Evolutionary conservation across 208 protist genomes (phyloP).

Genomic region (Wallacemonas sp.): DNA sequence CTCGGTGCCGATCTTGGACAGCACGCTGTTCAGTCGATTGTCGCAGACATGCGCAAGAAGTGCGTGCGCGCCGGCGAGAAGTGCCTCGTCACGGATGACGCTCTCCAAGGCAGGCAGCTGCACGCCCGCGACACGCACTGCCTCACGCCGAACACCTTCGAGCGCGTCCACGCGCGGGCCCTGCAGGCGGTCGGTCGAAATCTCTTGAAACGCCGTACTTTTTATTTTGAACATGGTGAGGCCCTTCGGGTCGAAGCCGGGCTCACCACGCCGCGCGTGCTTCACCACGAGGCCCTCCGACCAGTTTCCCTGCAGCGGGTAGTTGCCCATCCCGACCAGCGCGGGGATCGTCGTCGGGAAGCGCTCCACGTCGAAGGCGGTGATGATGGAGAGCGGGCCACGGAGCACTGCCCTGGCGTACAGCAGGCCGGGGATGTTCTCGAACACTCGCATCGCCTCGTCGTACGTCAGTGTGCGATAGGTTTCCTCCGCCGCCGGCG

Average conservation of each 20-base stretch:
- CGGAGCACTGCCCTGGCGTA: conserved; percentile 76
- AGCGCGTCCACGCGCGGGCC: conserved; percentile 77
- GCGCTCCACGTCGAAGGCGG: conserved; percentile 83
- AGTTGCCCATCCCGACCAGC: conserved; percentile 86
- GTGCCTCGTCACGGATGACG: conserved; percentile 56
- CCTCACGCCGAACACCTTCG: conserved; percentile 50
- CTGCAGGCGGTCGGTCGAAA: conserved; percentile 68
- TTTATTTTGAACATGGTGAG: conserved; percentile 88
- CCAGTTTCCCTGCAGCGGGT: conserved; percentile 79
- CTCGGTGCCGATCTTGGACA: conserved; percentile 83
- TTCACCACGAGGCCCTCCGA: conserved; percentile 85
- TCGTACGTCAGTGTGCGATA: conserved; percentile 72
- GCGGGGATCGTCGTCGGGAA: conserved; percentile 82
- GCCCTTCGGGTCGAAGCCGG: conserved; percentile 55
- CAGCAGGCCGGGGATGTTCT: conserved; percentile 66
- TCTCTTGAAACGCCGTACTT: conserved; percentile 84
- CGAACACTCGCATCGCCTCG: conserved; percentile 66
- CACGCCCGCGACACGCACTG: conserved; percentile 53
- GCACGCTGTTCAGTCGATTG: conserved; percentile 79
- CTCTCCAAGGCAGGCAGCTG: conserved; percentile 73
- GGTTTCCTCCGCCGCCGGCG: conserved; percentile 19
- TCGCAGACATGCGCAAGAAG: conserved; percentile 75
- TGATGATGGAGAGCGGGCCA: conserved; percentile 71
- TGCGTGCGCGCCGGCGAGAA: conserved; percentile 36
- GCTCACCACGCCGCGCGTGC: conserved; percentile 58